Evolutionary conservation across 2,329 filamentous ascomycete genomes (phyloP), one percentile per base, ranked within the genome.

Genomic region (Coleophoma cylindrospora): DNA sequence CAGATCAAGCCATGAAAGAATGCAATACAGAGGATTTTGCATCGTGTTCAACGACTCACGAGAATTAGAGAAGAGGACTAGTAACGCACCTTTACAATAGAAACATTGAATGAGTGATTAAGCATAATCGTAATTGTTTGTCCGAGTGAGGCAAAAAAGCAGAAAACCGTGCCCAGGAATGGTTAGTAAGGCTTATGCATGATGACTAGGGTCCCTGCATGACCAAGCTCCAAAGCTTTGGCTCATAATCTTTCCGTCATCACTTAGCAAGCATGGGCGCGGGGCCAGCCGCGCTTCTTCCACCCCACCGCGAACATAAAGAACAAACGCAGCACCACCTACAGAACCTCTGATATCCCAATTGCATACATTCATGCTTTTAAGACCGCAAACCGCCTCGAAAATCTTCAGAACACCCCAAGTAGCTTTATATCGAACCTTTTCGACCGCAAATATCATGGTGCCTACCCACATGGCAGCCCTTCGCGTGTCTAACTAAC

Each of bases 361-460:
- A 46, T 14, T 33, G 44, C 38, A 40, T 19, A 50, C 45, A 15
- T 44, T 11, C 45, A 56, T 56, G 54, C 41, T 57, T 38, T 43
- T 22, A 34, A 37, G 45, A 49, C 22, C 48, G 12, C 10, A 10
- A 27, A 27, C 7, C 27, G 6, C 27, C 4, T 27, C 27, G 6
- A 27, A 3, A 27, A 27, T 27, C 27, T 27, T 27, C 27, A 27
- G 27, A 27, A 27, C 27, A 27, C 27, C 27, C 9, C 27, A 27
- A 27, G 27, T 27, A 27, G 27, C 9, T 27, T 27, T 10, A 27
- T 27, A 27, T 6, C 27, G 27, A 27, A 27, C 27, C 27, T 27
- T 27, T 27, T 27, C 27, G 27, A 27, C 27, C 27, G 27, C 7
- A 27, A 27, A 27, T 27, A 27, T 6, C 27, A 27, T 27, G 27